Evolutionary conservation across 1,139 yeast species (phyloP).

Genomic region (Lodderomyces beijingensis): DNA sequence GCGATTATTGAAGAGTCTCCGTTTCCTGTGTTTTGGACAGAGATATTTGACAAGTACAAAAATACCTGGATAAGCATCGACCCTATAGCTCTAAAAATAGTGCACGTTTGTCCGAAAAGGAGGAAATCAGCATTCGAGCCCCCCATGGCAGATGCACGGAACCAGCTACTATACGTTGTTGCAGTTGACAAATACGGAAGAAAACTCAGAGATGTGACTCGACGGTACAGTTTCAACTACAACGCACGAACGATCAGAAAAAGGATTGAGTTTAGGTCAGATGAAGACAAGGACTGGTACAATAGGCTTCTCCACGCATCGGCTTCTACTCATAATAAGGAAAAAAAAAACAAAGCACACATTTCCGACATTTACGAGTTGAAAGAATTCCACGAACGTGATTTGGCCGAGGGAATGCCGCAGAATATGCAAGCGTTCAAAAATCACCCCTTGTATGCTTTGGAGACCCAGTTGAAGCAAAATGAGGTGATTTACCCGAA

Average conservation of each 20-base stretch:
- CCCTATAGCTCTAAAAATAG: slow-evolving; percentile 59
- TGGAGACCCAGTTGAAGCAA: slow-evolving; percentile 67
- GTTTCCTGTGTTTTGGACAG: slow-evolving; percentile 87
- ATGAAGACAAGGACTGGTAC: slow-evolving; percentile 65
- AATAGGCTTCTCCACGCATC: slow-evolving; percentile 25
- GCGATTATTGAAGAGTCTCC: slow-evolving; percentile 24
- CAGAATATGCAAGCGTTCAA: slow-evolving; percentile 76
- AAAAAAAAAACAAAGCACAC: slow-evolving; percentile 26
- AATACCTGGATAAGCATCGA: slow-evolving; percentile 84
- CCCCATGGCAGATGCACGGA: slow-evolving; percentile 54
- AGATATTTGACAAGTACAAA: slow-evolving; percentile 78
- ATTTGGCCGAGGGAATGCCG: slow-evolving; percentile 83
- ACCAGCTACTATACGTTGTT: slow-evolving; percentile 66
- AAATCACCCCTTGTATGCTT: slow-evolving; percentile 81
- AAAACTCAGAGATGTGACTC: slow-evolving; percentile 77
- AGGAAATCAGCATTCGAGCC: slow-evolving; percentile 71
- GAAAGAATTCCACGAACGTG: slow-evolving; percentile 63
- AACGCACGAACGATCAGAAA: slow-evolving; percentile 75
- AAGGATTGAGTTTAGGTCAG: slow-evolving; percentile 55
- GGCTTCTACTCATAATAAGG: too few relatives aligned
- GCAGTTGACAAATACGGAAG: slow-evolving; percentile 68
- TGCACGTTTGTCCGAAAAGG: slow-evolving; percentile 62
- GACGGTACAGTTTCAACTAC: slow-evolving; percentile 68
- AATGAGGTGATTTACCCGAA: slow-evolving; percentile 71
- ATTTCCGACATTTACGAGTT: slow-evolving; percentile 66